phyloP scores from a whole-genome alignment of 768 basidiomycete species.

The Rhizopogon rudus region DNA sequence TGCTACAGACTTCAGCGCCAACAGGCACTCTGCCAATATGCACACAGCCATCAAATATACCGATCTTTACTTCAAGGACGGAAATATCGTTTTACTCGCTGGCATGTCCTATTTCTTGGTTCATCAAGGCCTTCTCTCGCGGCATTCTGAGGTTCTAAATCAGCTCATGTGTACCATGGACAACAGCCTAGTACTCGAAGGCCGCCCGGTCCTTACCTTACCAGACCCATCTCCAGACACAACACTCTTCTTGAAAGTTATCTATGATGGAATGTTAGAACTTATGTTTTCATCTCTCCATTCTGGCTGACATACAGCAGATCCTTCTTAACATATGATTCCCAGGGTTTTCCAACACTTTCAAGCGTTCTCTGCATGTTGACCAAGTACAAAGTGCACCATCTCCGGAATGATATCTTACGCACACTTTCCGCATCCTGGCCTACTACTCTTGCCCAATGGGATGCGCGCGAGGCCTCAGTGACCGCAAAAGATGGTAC shows the following conservation, averaged over 20 bases:
- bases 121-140: slow-evolving; percentile 58
- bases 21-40: slow-evolving; percentile 26
- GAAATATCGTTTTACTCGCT: slow-evolving; percentile 61
- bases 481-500: slow-evolving; percentile 44
- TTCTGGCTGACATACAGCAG: slow-evolving; percentile 26
- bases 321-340: slow-evolving; percentile 42
- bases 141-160: slow-evolving; percentile 53
- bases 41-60: slow-evolving; percentile 36
- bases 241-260: slow-evolving; percentile 50
- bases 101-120: slow-evolving; percentile 60
- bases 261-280: slow-evolving; percentile 71
- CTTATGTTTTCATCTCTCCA: background rate
- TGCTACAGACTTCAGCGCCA: slow-evolving; percentile 42
- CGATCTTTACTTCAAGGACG: slow-evolving; percentile 61
- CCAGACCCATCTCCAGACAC: slow-evolving; percentile 55
- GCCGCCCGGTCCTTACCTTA: slow-evolving; percentile 49
- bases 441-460: slow-evolving; percentile 57
- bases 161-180: slow-evolving; percentile 33
- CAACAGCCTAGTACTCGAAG: slow-evolving; percentile 37
- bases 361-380: slow-evolving; percentile 57
- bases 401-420: slow-evolving; percentile 53
- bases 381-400: slow-evolving; percentile 58
- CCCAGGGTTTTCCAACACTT: slow-evolving; percentile 45
- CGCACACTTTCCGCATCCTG: slow-evolving; percentile 47
- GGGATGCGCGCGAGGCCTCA: slow-evolving; percentile 65